Evolutionary conservation across 176 grass and related monocot species (phyloP).

Genomic region (Avena atlantica): DNA sequence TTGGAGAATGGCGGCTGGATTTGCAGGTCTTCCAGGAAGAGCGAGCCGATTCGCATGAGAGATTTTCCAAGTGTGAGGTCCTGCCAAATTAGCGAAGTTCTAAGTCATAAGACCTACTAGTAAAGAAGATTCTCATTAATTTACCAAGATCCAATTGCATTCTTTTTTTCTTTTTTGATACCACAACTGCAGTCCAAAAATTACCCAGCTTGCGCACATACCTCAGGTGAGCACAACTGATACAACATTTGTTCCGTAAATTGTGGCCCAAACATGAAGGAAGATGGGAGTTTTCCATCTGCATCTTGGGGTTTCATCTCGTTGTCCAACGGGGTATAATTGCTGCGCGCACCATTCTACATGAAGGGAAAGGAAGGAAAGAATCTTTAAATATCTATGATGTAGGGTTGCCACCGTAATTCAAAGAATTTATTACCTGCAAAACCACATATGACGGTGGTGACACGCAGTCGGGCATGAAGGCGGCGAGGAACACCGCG

Average conservation of each 20-base stretch:
- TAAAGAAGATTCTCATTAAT: background rate
- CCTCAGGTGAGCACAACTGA: conserved; percentile 30
- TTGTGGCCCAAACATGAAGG: conserved; percentile 33
- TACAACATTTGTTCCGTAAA: conserved; percentile 14
- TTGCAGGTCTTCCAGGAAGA: conserved; percentile 56
- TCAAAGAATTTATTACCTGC: conserved; percentile 47
- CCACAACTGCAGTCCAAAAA: background rate
- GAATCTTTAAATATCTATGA: background rate
- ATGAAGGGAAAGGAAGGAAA: background rate
- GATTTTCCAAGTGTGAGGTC: conserved; percentile 55
- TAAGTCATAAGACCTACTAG: background rate
- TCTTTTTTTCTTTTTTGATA: too few species aligned
- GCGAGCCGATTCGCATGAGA: conserved; percentile 43
- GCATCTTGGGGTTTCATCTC: conserved; percentile 34
- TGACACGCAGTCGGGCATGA: conserved; percentile 58
- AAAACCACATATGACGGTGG: conserved; percentile 48
- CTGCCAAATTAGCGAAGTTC: conserved; percentile 26
- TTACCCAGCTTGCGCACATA: background rate
- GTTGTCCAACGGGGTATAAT: background rate
- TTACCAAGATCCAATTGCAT: background rate
- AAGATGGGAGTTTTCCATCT: conserved; percentile 23
- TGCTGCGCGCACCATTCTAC: background rate
- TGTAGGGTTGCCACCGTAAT: background rate
- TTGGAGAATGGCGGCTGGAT: conserved; percentile 31
- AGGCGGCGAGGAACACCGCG: conserved; percentile 72